Conservation (phyloP, 2,329 filamentous ascomycete species). For the Aspergillus ochraceoroseus region DNA sequence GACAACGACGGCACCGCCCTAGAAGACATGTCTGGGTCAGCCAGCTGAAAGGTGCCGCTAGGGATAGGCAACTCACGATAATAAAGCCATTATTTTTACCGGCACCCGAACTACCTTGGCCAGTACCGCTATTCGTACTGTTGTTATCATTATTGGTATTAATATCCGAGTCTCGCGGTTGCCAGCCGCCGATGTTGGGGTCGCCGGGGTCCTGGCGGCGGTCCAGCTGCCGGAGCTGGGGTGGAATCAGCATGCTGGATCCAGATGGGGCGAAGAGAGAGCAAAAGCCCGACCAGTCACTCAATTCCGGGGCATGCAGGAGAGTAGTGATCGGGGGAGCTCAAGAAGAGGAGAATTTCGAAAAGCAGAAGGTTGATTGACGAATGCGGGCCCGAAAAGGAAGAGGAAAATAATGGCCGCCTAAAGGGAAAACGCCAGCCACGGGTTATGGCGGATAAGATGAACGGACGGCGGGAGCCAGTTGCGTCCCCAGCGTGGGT, state of each 20-base stretch:
- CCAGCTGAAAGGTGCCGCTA: background rate
- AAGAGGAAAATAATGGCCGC: conserved; percentile 3
- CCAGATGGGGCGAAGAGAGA: conserved; percentile 13
- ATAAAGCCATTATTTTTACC: conserved; percentile 28
- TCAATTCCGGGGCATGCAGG: conserved; percentile 8
- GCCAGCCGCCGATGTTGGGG: background rate
- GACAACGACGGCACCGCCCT: conserved; percentile 31
- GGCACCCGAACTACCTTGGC: background rate
- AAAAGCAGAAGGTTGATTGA: too few species aligned
- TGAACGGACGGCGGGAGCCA: too few species aligned
- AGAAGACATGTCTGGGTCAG: conserved; percentile 10
- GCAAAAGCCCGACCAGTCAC: conserved; percentile 9
- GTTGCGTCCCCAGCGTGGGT: too few species aligned
- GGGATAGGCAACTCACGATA: conserved; percentile 30
- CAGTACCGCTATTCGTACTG: background rate
- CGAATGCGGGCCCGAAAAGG: conserved; percentile 3
- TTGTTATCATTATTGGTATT: conserved; percentile 1
- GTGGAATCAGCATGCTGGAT: conserved; percentile 23
- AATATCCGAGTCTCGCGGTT: background rate
- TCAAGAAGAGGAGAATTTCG: background rate
- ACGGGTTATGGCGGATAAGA: too few species aligned
- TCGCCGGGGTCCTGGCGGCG: conserved; percentile 15
- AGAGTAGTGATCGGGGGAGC: background rate
- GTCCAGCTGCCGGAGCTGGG: conserved; percentile 17
- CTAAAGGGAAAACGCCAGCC: conserved; percentile 7